Base-by-base conservation (phyloP, 1,139 yeast species). In the Yamadazyma atmosphaerica region DNA sequence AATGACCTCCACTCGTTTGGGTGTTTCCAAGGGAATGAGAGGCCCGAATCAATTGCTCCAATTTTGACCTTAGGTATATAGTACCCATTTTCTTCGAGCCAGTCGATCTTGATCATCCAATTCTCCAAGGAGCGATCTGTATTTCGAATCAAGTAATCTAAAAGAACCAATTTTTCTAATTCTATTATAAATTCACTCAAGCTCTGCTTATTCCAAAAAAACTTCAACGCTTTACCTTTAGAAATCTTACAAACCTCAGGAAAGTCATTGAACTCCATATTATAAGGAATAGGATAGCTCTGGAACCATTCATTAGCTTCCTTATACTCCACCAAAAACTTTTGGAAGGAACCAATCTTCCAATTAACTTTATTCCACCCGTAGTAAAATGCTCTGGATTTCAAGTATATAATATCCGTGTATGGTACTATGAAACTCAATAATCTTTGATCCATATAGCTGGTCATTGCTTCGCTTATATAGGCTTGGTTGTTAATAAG, bases 1-100 rank as follows among this genome's bases (percentile, higher is more conserved):
- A 82, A 84, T 1, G 87, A 81, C 39, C 92, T 62, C 89, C 90
- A 83, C 52, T 83, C 89, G 55, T 84, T 86, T 0, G 92, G 92
- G 47, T 83, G 87, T 50, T 84, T 84, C 90, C 90, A 84, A 4
- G 92, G 92, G 50, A 82, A 83, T 0, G 90, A 75, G 22, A 84
- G 64, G 0, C 90, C 90, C 3, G 87, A 82, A 52, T 84, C 92
- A 36, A 84, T 84, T 0, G 92, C 92, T 2, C 88, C 89, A 15
- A 84, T 68, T 37, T 64, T 70, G n/a, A 84, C 47, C 0, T 42
- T 44, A 0, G 85, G 83, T 19, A 46, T 48, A 51, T 32, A 25
- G 47, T 53, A 10, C 33, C 43, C 3, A 25, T 39, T 57, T 41
- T 11, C 50, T 55, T 37, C 41, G 25, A 49, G 56, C 84, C 84